Conservation (phyloP, 805 yeast species). For the Monosporozyma unispora region DNA sequence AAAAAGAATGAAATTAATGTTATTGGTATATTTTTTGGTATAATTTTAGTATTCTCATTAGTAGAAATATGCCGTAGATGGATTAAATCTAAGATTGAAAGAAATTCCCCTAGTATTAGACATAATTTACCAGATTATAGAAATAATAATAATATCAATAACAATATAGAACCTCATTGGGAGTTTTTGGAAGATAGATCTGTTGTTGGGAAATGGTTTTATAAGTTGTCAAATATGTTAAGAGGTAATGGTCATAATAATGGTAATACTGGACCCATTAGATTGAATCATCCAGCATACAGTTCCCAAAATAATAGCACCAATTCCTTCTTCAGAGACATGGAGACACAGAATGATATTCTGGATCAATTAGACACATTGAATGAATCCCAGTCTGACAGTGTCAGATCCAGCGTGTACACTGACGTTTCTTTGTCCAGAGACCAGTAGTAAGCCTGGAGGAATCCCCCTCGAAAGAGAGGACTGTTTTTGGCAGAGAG, state of each 20-base stretch:
- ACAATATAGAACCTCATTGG: slow-evolving; percentile 19
- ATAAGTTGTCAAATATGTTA: background rate
- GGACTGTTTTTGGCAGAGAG: no score
- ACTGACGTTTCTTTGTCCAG: background rate
- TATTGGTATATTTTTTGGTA: slow-evolving; percentile 54
- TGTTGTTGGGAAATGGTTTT: slow-evolving; percentile 3
- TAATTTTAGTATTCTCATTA: slow-evolving; percentile 34
- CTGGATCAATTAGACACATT: slow-evolving; percentile 28
- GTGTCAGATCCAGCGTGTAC: background rate
- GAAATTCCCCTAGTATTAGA: background rate
- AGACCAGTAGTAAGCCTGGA: no score
- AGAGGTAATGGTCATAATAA: background rate
- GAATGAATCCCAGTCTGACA: background rate
- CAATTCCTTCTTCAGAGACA: slow-evolving; percentile 28
- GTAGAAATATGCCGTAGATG: slow-evolving; percentile 34
- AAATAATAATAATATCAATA: background rate
- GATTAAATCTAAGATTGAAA: slow-evolving; percentile 9
- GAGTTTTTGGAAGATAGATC: slow-evolving; percentile 21
- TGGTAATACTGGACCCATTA: slow-evolving; percentile 1
- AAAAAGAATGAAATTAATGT: slow-evolving; percentile 56
- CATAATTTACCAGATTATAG: no score
- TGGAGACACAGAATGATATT: slow-evolving; percentile 35
- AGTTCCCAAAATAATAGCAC: background rate
- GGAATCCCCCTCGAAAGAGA: no score
- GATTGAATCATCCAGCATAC: slow-evolving; percentile 1